Base-by-base conservation (phyloP, 805 yeast genomes). In the Vanderwaltozyma yarrowii region DNA sequence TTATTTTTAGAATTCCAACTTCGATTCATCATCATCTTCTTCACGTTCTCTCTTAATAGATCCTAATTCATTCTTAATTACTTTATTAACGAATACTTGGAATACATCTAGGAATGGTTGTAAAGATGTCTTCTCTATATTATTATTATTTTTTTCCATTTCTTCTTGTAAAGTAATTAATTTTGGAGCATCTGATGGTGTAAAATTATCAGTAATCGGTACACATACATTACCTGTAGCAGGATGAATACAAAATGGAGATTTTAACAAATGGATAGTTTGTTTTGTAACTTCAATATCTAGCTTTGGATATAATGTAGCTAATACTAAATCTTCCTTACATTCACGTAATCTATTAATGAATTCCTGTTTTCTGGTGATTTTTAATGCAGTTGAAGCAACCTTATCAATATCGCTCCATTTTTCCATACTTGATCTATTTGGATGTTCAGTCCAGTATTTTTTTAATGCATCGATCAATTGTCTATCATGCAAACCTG, bases 231-330 rank as follows among this genome's bases (percentile, higher is more conserved):
- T 81, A 7, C 96, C 96, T 0, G 98, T 92, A 2, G 86, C 79
- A 2, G 98, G 98, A 59, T 92, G 98, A 31, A 92, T 78, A 65
- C 97, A 89, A 58, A 92, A 92, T 14, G 98, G 98, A 1, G 96
- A 83, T 57, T 92, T 92, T 50, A 92, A 71, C 62, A 92, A 77
- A 66, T 92, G 98, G 62, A 79, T 85, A 52, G 88, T 69, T 57
- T 83, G 92, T 47, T 80, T 73, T 7, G 97, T 82, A 26, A 92
- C 98, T 60, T 88, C 94, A 35, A 83, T 78, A 73, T 92, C 98
- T 44, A 92, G 69, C 51, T 95, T 73, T 31, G 98, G 98, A 60
- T 89, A 89, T 66, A 86, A 62, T 43, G 82, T 80, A 44, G 76
- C 79, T 28, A 92, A 61, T 17, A 89, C 78, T 41, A 86, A 69